Evolutionary conservation across 768 basidiomycete genomes (phyloP), one percentile per base, ranked within the genome.

Genomic region (Artomyces pyxidatus): DNA sequence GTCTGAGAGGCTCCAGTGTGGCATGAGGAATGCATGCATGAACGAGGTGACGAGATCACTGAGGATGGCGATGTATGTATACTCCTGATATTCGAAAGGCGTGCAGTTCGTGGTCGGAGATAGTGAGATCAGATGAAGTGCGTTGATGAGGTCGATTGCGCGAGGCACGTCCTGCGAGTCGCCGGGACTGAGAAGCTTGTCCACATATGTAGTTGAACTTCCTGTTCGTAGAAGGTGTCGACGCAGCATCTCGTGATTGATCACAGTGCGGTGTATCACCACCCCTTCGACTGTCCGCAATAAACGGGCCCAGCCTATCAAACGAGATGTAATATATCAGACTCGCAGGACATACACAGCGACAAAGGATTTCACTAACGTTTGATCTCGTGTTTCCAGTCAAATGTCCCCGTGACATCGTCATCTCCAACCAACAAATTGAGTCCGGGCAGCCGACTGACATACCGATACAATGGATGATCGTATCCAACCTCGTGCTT

Each of bases 1-100:
- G 23, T 54, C 14, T 21, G 46, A 40, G 4, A 56, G 28, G 38
- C 21, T 43, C 27, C 40, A 49, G 39, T 35, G 32, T n/a, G 32
- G 32, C 32, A 35, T 35, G 32, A 35, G 11, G 6, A 3, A 35
- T 2, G 32, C 3, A 35, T 35, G 32, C 32, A 35, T 35, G 32
- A 35, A 35, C 6, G 32, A 35, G 12, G 32, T 35, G 32, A 35
- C 32, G 3, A 35, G 32, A 6, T 35, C 32, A 2, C 12, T 3
- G 3, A 35, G 32, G 17, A 35, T 11, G 2, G 32, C 2, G 32
- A 35, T 2, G 32, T 12, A 11, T 3, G 2, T 35, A 2, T 12
- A n/a, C 17, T 35, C 32, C 6, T 35, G 32, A 11, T 3, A 2
- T 2, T 35, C 32, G 17, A 6, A 35, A 3, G 32, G 32, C 3